Evolutionary conservation across 306 rosid species (phyloP), one percentile per base, ranked within the genome.

Genomic region (Medicago ruthenica): DNA sequence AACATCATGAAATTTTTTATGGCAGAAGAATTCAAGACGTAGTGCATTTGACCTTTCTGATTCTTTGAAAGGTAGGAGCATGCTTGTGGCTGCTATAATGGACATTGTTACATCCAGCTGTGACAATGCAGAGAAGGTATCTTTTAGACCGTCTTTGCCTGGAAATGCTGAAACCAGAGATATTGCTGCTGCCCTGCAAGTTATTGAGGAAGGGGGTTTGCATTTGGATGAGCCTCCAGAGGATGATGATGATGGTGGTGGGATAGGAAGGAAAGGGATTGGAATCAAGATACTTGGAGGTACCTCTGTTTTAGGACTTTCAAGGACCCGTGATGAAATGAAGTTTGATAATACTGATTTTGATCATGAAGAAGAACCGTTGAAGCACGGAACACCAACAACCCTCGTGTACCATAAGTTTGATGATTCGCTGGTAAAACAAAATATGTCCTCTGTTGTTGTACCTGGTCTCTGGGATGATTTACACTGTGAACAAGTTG

Each of bases 401-500:
- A 54, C 77, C 78, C 72, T 57, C 8, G 64, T 81, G 57, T 76
- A 62, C 48, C 85, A 85, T 70, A 89, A 76, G 85, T 81, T 61
- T 64, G 90, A 70, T 53, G 82, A 76, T 78, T 82, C 71, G 1
- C 71, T n/a, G 58, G 71, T 74, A 41, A 86, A 74, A 62, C 72
- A 71, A 12, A 73, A 81, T 70, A 68, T 78, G 80, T 69, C 84
- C 53, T 86, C 96, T 81, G 84, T 91, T 81, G 93, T 92, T 59
- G 90, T 88, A 82, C 97, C 98, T 83, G 98, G 97, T 77, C 92
- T 95, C 75, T 95, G 98, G 98, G 97, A 95, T 86, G 98, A 95
- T 90, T 89, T 95, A 85, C 94, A 84, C 73, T 85, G 87, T 77
- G 97, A 92, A 59, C 98, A 95, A 66, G 98, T 95, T 75, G 97